phyloP scores from a whole-genome alignment of 1,139 yeast genomes.

The Blastobotrys persicus region DNA sequence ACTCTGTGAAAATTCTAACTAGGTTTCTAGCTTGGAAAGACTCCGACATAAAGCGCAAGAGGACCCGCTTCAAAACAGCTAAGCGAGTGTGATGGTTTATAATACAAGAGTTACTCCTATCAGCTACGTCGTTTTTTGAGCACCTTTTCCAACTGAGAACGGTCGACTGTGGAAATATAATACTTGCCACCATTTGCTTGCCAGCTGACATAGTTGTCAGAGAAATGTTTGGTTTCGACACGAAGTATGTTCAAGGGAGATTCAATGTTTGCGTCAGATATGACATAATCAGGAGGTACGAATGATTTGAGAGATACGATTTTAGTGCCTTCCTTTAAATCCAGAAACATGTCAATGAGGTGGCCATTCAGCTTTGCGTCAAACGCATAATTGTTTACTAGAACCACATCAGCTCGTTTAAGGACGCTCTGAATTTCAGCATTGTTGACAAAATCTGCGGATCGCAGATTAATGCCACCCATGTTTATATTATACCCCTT shows the following conservation, averaged over 20 bases:
- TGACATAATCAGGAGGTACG: conserved; percentile 53
- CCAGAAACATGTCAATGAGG: conserved; percentile 63
- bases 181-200: conserved; percentile 82
- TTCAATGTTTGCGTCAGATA: conserved; percentile 53
- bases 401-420: conserved; percentile 63
- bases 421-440: conserved; percentile 52
- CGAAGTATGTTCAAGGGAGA: conserved; percentile 56
- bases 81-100: too few species aligned
- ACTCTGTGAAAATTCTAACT: neutral
- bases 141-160: conserved; percentile 21
- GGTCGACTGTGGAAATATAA: conserved; percentile 69
- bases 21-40: neutral
- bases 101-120: neutral
- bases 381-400: conserved; percentile 81
- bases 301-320: conserved; percentile 77
- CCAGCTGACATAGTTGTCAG: conserved; percentile 82
- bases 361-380: conserved; percentile 67
- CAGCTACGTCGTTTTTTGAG: conserved; percentile 3
- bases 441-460: conserved; percentile 68
- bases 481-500: conserved; percentile 60
- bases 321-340: conserved; percentile 69
- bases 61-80: neutral
- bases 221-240: conserved; percentile 65
- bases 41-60: neutral
- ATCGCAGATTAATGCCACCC: conserved; percentile 56